Conservation (phyloP, 495 filamentous ascomycete genomes). For the Margaritispora aquatica region DNA sequence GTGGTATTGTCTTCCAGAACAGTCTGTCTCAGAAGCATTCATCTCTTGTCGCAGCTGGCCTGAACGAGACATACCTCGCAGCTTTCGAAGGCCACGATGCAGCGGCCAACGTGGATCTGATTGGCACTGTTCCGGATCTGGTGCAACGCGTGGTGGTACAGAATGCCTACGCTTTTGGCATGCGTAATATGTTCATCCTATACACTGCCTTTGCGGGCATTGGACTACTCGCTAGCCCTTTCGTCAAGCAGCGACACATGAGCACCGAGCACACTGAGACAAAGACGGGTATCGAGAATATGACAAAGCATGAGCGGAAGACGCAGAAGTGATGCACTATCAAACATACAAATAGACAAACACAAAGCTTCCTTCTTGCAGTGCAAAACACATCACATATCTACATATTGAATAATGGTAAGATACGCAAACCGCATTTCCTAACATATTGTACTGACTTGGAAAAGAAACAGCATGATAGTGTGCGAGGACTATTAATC, state of each 20-base stretch:
- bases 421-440: too few relatives aligned
- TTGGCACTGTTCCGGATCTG: constrained; percentile 21
- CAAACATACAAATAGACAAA: too few relatives aligned
- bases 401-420: too few relatives aligned
- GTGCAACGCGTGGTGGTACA: constrained; percentile 34
- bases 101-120: constrained; percentile 8
- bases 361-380: too few relatives aligned
- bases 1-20: constrained; percentile 62
- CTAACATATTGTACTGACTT: too few relatives aligned
- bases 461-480: too few relatives aligned
- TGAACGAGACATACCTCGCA: constrained; percentile 8
- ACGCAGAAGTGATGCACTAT: too few relatives aligned
- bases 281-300: constrained; percentile 39
- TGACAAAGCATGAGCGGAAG: constrained; percentile 19
- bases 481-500: too few relatives aligned
- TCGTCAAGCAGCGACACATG: constrained; percentile 45
- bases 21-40: constrained; percentile 26
- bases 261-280: constrained; percentile 58
- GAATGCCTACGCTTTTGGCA: constrained; percentile 35
- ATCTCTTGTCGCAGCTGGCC: constrained; percentile 16
- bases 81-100: constrained; percentile 8
- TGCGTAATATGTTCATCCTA: constrained; percentile 51
- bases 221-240: constrained; percentile 44
- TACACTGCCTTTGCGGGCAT: constrained; percentile 47
- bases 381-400: too few relatives aligned